Conservation (phyloP, 2,329 filamentous ascomycete species). For the Verticillium nubilum region DNA sequence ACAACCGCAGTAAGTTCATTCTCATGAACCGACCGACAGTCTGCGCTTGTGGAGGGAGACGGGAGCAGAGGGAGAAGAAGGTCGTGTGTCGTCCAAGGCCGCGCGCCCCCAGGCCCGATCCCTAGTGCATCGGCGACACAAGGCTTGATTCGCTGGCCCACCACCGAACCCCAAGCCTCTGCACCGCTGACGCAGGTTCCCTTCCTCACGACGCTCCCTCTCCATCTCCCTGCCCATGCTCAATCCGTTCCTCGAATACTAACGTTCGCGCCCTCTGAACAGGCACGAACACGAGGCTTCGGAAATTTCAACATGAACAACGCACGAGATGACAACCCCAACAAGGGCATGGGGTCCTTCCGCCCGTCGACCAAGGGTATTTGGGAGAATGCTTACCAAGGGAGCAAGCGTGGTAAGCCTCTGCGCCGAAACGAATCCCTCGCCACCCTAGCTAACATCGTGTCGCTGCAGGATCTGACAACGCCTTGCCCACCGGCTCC, state of each 20-base stretch:
- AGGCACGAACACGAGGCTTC: constrained; percentile 33
- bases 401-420: neutral
- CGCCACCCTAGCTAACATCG: neutral
- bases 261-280: constrained; percentile 8
- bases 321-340: constrained; percentile 21
- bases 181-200: neutral
- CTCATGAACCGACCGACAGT: neutral
- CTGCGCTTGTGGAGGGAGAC: neutral
- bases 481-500: constrained; percentile 44
- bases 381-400: neutral
- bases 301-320: constrained; percentile 28
- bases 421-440: neutral
- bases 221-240: neutral
- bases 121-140: neutral
- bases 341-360: neutral
- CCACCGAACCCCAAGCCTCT: neutral
- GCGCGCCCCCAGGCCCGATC: neutral
- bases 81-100: neutral
- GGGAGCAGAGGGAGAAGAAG: neutral
- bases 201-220: neutral
- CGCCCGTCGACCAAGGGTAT: neutral
- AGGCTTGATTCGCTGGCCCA: neutral
- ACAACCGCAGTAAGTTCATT: neutral
- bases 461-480: constrained; percentile 15
- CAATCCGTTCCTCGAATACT: neutral